Evolutionary conservation across 169 alveolate genomes (phyloP), one percentile per base, ranked within the genome.

Genomic region (Babesia bovis): DNA sequence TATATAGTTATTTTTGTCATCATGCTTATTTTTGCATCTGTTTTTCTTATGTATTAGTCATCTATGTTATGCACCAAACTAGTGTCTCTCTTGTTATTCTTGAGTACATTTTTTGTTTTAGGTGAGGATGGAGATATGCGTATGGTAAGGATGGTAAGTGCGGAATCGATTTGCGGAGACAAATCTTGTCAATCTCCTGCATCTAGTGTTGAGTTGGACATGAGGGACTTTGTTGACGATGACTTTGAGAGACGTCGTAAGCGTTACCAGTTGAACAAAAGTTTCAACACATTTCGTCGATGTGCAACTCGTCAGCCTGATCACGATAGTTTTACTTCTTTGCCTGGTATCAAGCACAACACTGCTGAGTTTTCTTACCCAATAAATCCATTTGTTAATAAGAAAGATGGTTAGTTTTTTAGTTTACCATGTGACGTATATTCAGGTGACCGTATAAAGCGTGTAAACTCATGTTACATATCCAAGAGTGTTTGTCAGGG

Each of bases 401-500:
- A 19, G 2, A 12, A 38, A 1, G 50, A 40, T 2, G 67, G 66
- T 55, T 26, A 17, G 57, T 49, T 23, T 6, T 6, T 12, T 0
- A 7, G 0, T 4, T n/a, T 32, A 4, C 32, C 15, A 5, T 53
- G 26, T 36, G 4, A 17, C 3, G 13, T 6, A 2, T 0, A 21
- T 19, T 9, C 35, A 67, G 67, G 35, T 12, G 75, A 77, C 41
- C 60, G 47, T 13, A n/a, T 67, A 40, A 77, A 77, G 40, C 60
- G 85, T 23, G 45, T 77, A 23, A 58, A 77, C 52, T 61, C 78
- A 17, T 61, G 75, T 33, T 67, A 59, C 58, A 30, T 66, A 10
- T 30, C 85, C 26, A 77, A 57, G 66, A 77, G 85, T 66, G 79
- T 67, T 6, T 77, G 71, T 36, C 78, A 77, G 66, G 82, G 59